Evolutionary conservation across 2,329 filamentous ascomycete genomes (phyloP), one percentile per base, ranked within the genome.

Genomic region (Pseudogymnoascus sp.): DNA sequence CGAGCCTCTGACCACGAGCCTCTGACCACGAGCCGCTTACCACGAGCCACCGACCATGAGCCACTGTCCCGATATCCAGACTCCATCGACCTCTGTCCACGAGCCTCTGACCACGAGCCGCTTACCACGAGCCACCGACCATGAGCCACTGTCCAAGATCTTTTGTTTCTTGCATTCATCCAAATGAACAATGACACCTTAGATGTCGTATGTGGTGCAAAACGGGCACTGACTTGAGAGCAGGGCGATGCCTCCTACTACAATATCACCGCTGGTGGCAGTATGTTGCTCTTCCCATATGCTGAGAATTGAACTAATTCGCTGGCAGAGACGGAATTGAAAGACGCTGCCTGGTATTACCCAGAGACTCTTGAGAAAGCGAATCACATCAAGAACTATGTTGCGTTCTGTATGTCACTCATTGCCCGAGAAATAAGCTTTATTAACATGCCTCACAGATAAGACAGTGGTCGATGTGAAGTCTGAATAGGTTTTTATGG

Each of bases 341-440:
- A 76, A 64, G 77, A 80, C 65, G 75, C 76, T 1, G 78, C 78
- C 11, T 80, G 78, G 78, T 79, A 74, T 62, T 80, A 80, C 62
- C 74, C 77, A 0, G 65, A 74, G 21, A 76, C 78, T 2, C 68
- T 70, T 59, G 72, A 75, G 12, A 75, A 73, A 64, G 77, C 76
- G 49, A 70, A 70, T 41, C 74, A 74, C 65, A 78, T 79, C 63
- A 77, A 75, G 69, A 73, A 74, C 19, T 74, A 75, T 70, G 76
- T 80, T 63, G 78, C 78, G 16, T 80, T 80, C 67, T 79, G 78
- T 73, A 73, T 75, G 76, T 72, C 35, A 38, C 39, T 23, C 21
- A 19, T 43, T 43, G 14, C 21, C 16, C 31, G n/a, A 26, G n/a
- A 21, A 23, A n/a, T 23, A 45, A 16, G 6, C 23, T 14, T 31